Evolutionary conservation across 1,284 basidiomycete genomes (phyloP), one percentile per base, ranked within the genome.

Genomic region (Phylloporus sp.): DNA sequence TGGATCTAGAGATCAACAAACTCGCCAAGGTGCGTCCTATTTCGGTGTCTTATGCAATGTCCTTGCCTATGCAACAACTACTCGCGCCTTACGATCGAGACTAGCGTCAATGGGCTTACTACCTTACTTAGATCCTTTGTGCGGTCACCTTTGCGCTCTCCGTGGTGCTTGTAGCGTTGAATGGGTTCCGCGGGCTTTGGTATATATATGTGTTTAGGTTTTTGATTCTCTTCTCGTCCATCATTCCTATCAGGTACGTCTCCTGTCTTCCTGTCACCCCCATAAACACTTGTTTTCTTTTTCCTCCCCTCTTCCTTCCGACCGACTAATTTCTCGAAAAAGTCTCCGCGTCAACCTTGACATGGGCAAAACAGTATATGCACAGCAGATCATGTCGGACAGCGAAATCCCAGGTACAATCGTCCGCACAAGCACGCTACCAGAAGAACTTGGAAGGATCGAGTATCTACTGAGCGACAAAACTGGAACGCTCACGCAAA

Each of bases 331-430:
- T 55, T 60, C 32, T 62, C 10, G 2, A 4, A 17, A 58, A 64
- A 98, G 95, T 83, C 82, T 99, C 58, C 93, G 98, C 31, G 97
- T 99, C 65, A 99, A 99, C 72, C 84, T 99, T 56, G 98, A 99
- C 77, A 98, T 99, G 96, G 98, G 97, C 65, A 99, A 99, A 81
- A 98, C 96, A 0, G 94, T 98, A 49, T 99, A 99, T 72, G 95
- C 95, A 0, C 89, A 93, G 53, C 94, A 97, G 70, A 99, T 99
- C 64, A 95, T 96, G 90, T 89, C 86, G 64, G 98, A 99, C 77
- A 74, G 73, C 49, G 95, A 98, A 78, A 99, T 99, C 68, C 94
- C 95, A 2, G 88, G 90, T 55, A 98, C 98, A 2, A 97, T 99
- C 65, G 98, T 99, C 4, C 86, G 98, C 32, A 99, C 98, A 4